Percentiles rank a stretch among this genome's conserved stretches.
Evolutionary conservation across 192 early-diverging fungal genomes (phyloP).

Genomic region (Pecoramyces ruminantium): DNA sequence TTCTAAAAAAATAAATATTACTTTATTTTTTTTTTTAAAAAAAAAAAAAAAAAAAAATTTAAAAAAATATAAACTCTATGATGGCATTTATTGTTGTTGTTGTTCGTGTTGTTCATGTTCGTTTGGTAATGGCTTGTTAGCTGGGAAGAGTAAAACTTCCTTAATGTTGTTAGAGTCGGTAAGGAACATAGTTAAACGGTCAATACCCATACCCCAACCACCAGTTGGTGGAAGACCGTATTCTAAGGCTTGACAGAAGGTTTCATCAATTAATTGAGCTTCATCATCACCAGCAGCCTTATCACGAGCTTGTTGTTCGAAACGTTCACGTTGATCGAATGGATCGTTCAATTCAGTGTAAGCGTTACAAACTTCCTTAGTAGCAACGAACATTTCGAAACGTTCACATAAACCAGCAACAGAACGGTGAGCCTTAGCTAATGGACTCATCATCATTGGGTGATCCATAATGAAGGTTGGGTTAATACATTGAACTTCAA

Average conservation of each 20-base stretch:
- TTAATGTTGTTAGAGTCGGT: conserved; percentile 97
- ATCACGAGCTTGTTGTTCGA: conserved; percentile 90
- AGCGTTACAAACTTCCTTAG: conserved; percentile 97
- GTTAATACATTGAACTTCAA: conserved; percentile 59
- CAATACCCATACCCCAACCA: conserved; percentile 88
- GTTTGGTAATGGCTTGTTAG: background rate
- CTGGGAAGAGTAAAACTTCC: conserved; percentile 57
- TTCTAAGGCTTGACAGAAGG: conserved; percentile 89
- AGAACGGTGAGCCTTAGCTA: conserved; percentile 90
- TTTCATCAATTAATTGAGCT: conserved; percentile 95
- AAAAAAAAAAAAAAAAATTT: background rate
- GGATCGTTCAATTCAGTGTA: conserved; percentile 99
- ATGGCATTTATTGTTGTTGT: conserved; percentile 36
- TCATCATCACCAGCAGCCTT: conserved; percentile 98
- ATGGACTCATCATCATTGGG: conserved; percentile 96
- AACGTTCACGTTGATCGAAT: conserved; percentile 94
- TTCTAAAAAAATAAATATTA: no score
- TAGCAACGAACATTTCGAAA: conserved; percentile 96
- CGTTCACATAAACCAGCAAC: conserved; percentile 86
- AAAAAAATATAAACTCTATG: conserved; percentile 44
- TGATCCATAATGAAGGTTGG: conserved; percentile 95
- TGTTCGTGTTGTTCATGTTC: background rate
- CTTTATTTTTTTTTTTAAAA: background rate
- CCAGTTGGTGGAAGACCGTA: conserved; percentile 93
- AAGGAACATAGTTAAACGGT: conserved; percentile 96